Conservation (phyloP, 2,329 filamentous ascomycete genomes). For the Arachnopeziza araneosa region DNA sequence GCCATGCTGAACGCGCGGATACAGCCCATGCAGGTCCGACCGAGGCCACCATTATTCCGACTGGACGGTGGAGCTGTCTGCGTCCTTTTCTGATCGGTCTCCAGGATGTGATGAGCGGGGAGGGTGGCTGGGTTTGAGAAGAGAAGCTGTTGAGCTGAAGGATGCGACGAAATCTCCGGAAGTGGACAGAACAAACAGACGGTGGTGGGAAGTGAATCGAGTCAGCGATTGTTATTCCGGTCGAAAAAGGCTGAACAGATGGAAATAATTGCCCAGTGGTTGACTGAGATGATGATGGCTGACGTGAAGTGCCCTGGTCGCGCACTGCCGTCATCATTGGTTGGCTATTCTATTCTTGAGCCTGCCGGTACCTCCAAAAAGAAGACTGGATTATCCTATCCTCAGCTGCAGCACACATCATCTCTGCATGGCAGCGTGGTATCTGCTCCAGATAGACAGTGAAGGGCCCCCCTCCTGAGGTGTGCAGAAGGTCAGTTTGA, state of each 20-base stretch:
- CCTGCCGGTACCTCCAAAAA: background rate
- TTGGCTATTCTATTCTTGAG: background rate
- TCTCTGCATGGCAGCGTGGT: background rate
- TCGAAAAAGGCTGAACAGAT: too few relatives aligned
- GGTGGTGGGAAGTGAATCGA: background rate
- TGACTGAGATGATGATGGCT: background rate
- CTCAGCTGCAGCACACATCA: background rate
- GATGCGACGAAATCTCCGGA: background rate
- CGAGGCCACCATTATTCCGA: background rate
- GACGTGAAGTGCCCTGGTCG: background rate
- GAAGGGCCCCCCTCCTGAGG: background rate
- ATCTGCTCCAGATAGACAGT: background rate
- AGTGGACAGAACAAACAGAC: background rate
- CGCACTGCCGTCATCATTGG: background rate
- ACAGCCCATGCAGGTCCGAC: constrained; percentile 6
- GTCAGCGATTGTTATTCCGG: background rate
- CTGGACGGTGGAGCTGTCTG: background rate
- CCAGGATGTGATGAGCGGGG: constrained; percentile 1
- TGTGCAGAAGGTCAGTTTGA: background rate
- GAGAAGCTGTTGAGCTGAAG: background rate
- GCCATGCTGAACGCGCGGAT: background rate
- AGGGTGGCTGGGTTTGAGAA: background rate
- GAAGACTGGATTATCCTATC: too few relatives aligned
- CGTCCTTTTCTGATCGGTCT: constrained; percentile 5
- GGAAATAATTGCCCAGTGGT: background rate